A percentile compares a stretch with the other conserved stretches of the same genome.
These are phyloP conservation scores for Ceratocystis alfenasii DNA, from an alignment of 2,329 filamentous ascomycete species.

Conservation along the genomic window DNA sequence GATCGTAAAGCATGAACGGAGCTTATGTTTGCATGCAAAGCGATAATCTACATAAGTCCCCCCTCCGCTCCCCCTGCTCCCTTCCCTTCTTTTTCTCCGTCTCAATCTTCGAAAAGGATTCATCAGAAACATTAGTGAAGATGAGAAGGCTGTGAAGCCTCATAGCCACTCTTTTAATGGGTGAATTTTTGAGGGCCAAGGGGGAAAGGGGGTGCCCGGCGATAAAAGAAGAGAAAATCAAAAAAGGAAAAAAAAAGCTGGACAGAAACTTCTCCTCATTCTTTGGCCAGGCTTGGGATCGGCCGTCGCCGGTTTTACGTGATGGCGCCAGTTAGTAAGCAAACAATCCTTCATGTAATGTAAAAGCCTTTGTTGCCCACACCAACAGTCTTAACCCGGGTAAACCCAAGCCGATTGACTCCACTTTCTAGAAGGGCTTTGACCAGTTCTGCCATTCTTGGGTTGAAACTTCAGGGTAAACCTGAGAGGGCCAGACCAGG, in stretches of 20 bases:
- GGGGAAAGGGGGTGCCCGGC: neutral
- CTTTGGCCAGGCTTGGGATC: too few relatives aligned
- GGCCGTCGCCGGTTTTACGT: too few relatives aligned
- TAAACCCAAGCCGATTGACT: neutral
- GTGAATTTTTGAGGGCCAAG: neutral
- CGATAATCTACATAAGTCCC: too few relatives aligned
- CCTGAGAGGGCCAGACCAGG: neutral
- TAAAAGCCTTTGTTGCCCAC: neutral
- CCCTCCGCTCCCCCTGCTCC: too few relatives aligned
- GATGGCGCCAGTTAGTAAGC: neutral
- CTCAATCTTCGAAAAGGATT: neutral
- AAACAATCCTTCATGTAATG: neutral
- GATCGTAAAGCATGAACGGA: neutral
- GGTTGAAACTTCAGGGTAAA: neutral
- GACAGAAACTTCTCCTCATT: neutral
- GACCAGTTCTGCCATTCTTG: neutral
- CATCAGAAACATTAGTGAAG: neutral
- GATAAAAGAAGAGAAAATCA: neutral
- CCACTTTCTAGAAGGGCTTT: neutral
- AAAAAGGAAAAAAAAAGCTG: neutral
- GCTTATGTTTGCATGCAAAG: too few relatives aligned
- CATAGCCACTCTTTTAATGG: too few relatives aligned
- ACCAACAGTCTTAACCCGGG: neutral
- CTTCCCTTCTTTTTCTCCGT: too few relatives aligned
- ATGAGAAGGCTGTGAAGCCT: too few relatives aligned